Evolutionary conservation across 192 early-diverging fungal genomes (phyloP), one percentile per base, ranked within the genome.

Genomic region (Oehlia diaphana): DNA sequence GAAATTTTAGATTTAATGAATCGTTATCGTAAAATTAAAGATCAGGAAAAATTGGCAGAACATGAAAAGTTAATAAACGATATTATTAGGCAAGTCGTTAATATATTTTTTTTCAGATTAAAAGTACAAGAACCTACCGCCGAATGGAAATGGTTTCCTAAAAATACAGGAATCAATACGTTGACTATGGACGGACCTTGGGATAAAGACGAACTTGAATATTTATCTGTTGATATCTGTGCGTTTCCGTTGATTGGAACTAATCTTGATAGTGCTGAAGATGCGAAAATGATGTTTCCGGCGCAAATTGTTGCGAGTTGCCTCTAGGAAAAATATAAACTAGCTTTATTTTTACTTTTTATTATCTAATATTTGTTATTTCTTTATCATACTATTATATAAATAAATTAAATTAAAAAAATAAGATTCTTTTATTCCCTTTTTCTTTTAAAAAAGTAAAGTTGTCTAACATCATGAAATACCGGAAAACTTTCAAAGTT

Each of bases 191-290:
- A 64, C 2, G n/a, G 0, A 64, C 9, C 63, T 64, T 26, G n/a
- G n/a, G n/a, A 26, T n/a, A 19, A 64, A 64, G 62, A n/a, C 2
- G 62, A 63, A n/a, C 63, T 64, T 64, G 63, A 64, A 64, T 4
- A 23, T 64, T 64, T 64, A 64, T 63, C 13, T 64, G 63, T 64
- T 26, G 63, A 64, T 64, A n/a, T n/a, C 19, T 64, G 72, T 58
- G 23, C 72, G 33, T 74, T 74, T 61, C 72, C 72, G 19, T 8
- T 74, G 37, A 69, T 69, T 69, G 67, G 67, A 39, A 21, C 33
- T 42, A 69, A 69, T 69, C 28, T 69, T 69, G 2, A 16, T 63
- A 16, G 16, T 14, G 62, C 62, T 63, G 62, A 63, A 21, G 16
- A n/a, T 8, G 62, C 2, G 13, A 64, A 64, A 64, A 10, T 64